Base-by-base conservation (phyloP, 2,329 filamentous ascomycete species). In the Aplosporella prunicola region DNA sequence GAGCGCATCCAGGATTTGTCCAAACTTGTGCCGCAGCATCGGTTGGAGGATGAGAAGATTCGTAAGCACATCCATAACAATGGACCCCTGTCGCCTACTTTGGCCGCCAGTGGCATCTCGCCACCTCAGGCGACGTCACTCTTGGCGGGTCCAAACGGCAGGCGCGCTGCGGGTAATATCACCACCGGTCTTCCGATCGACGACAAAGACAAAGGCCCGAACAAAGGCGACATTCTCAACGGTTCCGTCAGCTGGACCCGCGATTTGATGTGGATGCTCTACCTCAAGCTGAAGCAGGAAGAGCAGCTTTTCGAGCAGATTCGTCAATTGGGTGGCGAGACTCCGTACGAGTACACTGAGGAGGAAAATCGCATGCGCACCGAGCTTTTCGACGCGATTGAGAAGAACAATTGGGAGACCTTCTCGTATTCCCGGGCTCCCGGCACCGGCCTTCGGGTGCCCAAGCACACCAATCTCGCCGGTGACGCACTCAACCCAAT, bases 221-320 rank as follows among this genome's bases (percentile, higher is more conserved):
- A 96, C 69, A 98, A 98, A 66, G 91, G 91, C 32, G 91, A 98
- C 51, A 96, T 98, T 42, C 79, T 98, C 51, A 96, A 96, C 54
- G 89, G 91, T 20, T 84, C 89, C 22, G 91, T 96, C 37, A 87
- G 86, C 62, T 98, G 91, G 91, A 95, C 86, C 43, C 78, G 89
- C 45, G 91, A 98, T 63, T 71, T 98, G 35, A 94, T 96, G 86
- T 96, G 91, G 91, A 81, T 93, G 66, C 68, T 94, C 42, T 80
- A 94, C 55, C 72, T 84, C 53, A 93, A 93, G 64, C 72, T 93
- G 47, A 80, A 91, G 55, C 82, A 89, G 56, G 85, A 93, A 60
- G 82, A 93, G 45, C 82, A 94, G 55, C 73, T 96, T 33, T 77
- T 82, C 51, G 82, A 91, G 26, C 53, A 51, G 16, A 48, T 59